These are phyloP conservation scores for Rosa rugosa DNA, from an alignment of 306 rosid genomes.

Conservation along the genomic window DNA sequence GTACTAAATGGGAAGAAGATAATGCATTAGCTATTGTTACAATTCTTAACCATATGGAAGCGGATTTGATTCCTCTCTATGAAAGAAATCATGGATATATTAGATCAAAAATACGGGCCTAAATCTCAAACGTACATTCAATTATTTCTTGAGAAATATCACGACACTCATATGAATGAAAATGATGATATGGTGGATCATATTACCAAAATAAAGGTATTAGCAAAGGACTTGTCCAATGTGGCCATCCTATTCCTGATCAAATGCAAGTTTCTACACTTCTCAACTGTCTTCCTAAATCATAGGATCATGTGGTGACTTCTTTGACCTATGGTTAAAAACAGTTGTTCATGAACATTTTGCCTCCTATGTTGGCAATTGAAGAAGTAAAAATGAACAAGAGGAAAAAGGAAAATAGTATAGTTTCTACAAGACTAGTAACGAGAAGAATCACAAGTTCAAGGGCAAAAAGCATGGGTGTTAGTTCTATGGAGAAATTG, in stretches of 20 bases:
- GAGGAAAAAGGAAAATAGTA: neutral
- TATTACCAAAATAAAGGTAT: neutral
- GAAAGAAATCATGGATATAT: neutral
- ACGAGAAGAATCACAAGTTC: neutral
- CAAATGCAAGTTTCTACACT: neutral
- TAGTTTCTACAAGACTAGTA: too few species aligned
- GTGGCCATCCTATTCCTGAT: neutral
- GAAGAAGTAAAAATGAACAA: neutral
- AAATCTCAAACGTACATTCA: constrained; percentile 5
- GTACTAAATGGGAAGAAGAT: neutral
- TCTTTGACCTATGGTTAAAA: neutral
- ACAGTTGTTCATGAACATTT: neutral
- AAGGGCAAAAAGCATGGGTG: too few species aligned
- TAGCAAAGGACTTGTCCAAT: neutral
- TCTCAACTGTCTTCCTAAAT: neutral
- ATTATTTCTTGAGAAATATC: neutral
- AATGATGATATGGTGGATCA: neutral
- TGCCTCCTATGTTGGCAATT: neutral
- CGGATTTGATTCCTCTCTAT: neutral
- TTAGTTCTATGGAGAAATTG: too few species aligned
- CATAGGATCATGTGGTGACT: neutral
- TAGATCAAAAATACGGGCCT: neutral
- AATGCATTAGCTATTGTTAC: neutral
- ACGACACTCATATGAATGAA: neutral
- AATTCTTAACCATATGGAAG: neutral